phyloP scores from a whole-genome alignment of 495 filamentous ascomycete species.

The Penicillium cosmopolitanum region DNA sequence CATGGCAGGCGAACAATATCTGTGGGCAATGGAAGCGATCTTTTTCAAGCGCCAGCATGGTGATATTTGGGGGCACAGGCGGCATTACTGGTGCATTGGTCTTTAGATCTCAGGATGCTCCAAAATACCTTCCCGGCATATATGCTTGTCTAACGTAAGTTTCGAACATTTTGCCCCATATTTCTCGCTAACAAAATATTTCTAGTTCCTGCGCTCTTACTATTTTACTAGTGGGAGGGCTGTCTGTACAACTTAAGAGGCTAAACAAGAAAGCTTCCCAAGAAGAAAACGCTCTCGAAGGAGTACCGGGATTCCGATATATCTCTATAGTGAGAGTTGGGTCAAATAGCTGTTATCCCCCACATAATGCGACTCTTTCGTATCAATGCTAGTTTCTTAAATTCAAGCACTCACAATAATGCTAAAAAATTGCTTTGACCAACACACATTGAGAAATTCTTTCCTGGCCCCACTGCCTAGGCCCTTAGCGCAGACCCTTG shows the following conservation, averaged over 20 bases:
- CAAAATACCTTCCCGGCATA: slow-evolving; percentile 21
- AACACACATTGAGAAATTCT: too few species aligned
- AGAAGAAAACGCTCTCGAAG: not conserved
- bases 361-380: not conserved
- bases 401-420: too few species aligned
- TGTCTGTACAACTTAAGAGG: not conserved
- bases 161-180: not conserved
- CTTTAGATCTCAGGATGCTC: slow-evolving; percentile 53
- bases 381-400: not conserved
- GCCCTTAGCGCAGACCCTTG: too few species aligned
- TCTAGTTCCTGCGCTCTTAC: not conserved
- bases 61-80: slow-evolving; percentile 53
- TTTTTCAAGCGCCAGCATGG: slow-evolving; percentile 53
- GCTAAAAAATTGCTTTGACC: too few species aligned
- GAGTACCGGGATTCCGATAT: not conserved
- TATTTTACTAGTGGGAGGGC: not conserved
- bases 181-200: not conserved
- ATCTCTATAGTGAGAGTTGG: not conserved
- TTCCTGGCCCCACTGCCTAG: too few species aligned
- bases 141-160: slow-evolving; percentile 9
- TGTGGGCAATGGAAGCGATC: slow-evolving; percentile 64
- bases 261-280: not conserved
- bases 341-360: not conserved
- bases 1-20: slow-evolving; percentile 63
- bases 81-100: slow-evolving; percentile 56